Evolutionary conservation across 140 eudicot species (phyloP).

Genomic region (Oenanthe javanica): DNA sequence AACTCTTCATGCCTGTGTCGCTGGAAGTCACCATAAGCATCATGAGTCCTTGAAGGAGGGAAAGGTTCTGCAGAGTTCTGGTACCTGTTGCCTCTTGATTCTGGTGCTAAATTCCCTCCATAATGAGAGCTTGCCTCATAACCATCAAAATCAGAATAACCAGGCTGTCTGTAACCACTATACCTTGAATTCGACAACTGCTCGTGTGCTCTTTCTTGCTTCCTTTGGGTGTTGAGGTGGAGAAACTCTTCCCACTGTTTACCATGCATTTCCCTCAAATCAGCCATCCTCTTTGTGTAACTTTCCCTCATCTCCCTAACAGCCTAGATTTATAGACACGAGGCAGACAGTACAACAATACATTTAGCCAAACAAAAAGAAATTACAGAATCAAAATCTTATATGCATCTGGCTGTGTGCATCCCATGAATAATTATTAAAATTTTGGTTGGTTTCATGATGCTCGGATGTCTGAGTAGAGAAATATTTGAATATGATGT

Average conservation of each 20-base stretch:
- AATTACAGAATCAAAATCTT: background rate
- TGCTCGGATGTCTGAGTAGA: background rate
- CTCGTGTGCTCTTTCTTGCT: constrained; percentile 47
- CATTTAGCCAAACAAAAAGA: background rate
- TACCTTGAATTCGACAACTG: constrained; percentile 39
- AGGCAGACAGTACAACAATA: background rate
- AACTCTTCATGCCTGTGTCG: constrained; percentile 58
- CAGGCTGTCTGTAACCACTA: constrained; percentile 45
- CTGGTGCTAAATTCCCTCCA: constrained; percentile 36
- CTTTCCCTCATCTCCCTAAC: constrained; percentile 49
- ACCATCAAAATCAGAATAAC: constrained; percentile 42
- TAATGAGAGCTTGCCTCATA: constrained; percentile 29
- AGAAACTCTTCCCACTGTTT: constrained; percentile 80
- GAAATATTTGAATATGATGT: background rate
- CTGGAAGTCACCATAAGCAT: constrained; percentile 50
- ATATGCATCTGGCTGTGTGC: background rate
- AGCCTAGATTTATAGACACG: constrained; percentile 33
- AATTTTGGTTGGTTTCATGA: background rate
- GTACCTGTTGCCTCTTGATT: constrained; percentile 51
- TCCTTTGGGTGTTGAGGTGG: constrained; percentile 43
- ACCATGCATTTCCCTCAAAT: constrained; percentile 44
- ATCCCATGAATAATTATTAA: background rate
- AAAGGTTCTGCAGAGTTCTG: constrained; percentile 42
- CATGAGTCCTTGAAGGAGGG: constrained; percentile 51
- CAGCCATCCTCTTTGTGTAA: constrained; percentile 45